Conservation (phyloP, 164 flowering plant species). For the Pachysandra terminalis region DNA sequence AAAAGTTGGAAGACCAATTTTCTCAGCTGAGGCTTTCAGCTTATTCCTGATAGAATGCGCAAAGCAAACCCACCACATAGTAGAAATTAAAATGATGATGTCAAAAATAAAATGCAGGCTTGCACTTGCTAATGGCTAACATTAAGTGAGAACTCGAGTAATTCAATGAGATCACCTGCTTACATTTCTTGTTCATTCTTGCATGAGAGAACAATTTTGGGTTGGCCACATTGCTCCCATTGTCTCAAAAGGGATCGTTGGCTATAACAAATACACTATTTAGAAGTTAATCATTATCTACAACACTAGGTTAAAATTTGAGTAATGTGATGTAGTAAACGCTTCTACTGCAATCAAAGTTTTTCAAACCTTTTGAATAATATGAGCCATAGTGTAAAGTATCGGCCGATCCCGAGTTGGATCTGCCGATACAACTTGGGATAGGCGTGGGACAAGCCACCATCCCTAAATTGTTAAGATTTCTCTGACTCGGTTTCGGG, state of each 20-base stretch:
- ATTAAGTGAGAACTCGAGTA: neutral
- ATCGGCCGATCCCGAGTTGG: too few species aligned
- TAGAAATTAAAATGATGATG: neutral
- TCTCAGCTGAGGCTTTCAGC: constrained; percentile 66
- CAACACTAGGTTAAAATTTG: neutral
- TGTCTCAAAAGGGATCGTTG: constrained; percentile 64
- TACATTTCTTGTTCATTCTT: constrained; percentile 95
- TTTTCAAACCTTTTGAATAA: neutral
- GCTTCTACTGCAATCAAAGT: neutral
- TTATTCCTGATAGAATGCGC: constrained; percentile 56
- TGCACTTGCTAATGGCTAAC: neutral
- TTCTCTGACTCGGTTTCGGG: too few species aligned
- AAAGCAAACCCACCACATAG: neutral
- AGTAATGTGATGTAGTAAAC: neutral
- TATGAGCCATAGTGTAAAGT: too few species aligned
- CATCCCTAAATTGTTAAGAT: too few species aligned
- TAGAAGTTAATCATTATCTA: constrained; percentile 2
- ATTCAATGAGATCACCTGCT: constrained; percentile 41
- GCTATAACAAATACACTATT: constrained; percentile 36
- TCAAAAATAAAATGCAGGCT: neutral
- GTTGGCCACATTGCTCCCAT: constrained; percentile 90
- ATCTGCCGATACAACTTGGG: too few species aligned
- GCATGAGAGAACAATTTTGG: constrained; percentile 90
- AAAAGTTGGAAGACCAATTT: constrained; percentile 91
- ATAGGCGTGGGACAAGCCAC: too few species aligned